Base-by-base conservation (phyloP, 2,329 filamentous ascomycete genomes). In the Paecilomyces formosus region DNA sequence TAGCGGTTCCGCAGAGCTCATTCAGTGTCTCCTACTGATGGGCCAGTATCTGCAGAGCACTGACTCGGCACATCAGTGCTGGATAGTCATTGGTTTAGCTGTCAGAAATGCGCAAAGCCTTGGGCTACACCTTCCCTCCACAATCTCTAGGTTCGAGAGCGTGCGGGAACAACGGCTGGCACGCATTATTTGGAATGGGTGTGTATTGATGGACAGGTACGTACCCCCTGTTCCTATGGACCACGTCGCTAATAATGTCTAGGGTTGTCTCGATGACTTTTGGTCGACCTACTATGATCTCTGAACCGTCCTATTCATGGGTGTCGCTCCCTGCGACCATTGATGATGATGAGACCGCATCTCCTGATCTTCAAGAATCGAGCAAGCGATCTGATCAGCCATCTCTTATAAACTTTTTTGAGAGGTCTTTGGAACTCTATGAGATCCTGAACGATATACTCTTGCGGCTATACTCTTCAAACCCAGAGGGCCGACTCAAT, bases 11-110 rank as follows among this genome's bases (percentile, higher is more conserved):
- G 62, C 77, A 0, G 76, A 76, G 51, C 57, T 79, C 1, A 76
- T 81, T 1, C 79, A 81, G 61, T 80, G 75, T 52, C 65, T 81
- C 0, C 64, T 82, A 0, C 66, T 81, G 4, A 78, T 79, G 60
- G 77, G 75, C 11, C 79, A 80, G 52, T 81, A 81, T 58, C 65
- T 81, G 0, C 79, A 81, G 51, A 79, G 79, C 53, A 81, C 79
- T 0, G 74, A 78, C 12, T 74, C 74, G 5, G 74, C 77, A 0
- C 76, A 81, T 58, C 75, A 79, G 58, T 80, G 77, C 1, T 82
- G 79, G 79, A 79, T 81, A 66, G 73, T 78, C 3, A 75, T 78
- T 0, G 79, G 79, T 0, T 68, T 77, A 3, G 78, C 78, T 0
- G 74, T 81, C 15, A 71, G 78, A 1, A 79, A 76, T 15, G 79